Percentiles rank a stretch among this genome's conserved stretches.
phyloP scores from a whole-genome alignment of 1,139 yeast species.

The Protomyces inundatus region DNA sequence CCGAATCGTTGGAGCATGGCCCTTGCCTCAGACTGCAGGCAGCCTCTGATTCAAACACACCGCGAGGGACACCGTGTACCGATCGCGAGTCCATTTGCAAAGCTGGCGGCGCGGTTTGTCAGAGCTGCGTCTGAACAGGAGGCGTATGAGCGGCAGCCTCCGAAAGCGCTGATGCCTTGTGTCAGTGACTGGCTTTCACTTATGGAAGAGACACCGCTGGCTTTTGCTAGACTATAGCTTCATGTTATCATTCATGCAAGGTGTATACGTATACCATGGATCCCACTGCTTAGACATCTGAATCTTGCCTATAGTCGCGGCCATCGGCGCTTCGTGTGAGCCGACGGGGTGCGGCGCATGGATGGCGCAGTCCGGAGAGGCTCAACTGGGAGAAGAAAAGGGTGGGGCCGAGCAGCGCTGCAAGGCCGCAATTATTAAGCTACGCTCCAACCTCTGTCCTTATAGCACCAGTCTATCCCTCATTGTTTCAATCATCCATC shows the following conservation, averaged over 20 bases:
- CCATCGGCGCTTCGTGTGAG: too few species aligned
- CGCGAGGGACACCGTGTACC: slow-evolving; percentile 23
- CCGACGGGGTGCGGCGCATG: too few species aligned
- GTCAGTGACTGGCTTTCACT: slow-evolving; percentile 19
- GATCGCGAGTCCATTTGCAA: not conserved
- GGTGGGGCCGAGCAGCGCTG: too few species aligned
- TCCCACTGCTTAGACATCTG: too few species aligned
- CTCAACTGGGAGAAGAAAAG: too few species aligned
- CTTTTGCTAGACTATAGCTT: not conserved
- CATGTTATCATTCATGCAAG: too few species aligned
- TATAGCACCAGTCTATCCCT: too few species aligned
- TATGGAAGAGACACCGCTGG: slow-evolving; percentile 18
- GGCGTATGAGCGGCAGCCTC: not conserved
- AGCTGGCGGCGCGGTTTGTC: slow-evolving; percentile 2
- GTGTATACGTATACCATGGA: too few species aligned
- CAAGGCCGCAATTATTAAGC: too few species aligned
- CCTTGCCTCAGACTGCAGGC: slow-evolving; percentile 10
- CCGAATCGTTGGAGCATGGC: slow-evolving; percentile 22
- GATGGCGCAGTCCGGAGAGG: too few species aligned
- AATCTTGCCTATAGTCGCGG: too few species aligned
- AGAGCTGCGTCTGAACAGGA: not conserved
- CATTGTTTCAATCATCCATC: not conserved
- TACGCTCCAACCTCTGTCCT: too few species aligned
- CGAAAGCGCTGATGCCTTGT: slow-evolving; percentile 10
- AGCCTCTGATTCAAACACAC: slow-evolving; percentile 4